A percentile compares a stretch with the other conserved stretches of the same genome.
Evolutionary conservation across 208 protist species (phyloP).

Genomic region (Acanthamoeba divionensis): DNA sequence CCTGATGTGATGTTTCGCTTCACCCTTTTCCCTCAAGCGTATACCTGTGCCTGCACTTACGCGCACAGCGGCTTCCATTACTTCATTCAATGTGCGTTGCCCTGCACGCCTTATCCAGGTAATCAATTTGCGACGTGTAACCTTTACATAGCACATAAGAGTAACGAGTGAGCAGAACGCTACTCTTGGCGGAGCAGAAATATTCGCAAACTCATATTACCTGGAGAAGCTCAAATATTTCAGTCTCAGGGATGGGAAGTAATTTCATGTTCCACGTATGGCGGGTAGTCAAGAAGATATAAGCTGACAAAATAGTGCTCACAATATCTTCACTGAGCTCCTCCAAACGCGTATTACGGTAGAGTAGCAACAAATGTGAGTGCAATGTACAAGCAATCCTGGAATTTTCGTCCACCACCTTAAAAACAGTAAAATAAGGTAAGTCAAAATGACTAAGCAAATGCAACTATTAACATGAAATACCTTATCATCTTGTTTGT

Average conservation of each 20-base stretch:
- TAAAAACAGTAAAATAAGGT: too few species aligned
- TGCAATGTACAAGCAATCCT: conserved; percentile 53
- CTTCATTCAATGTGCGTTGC: conserved; percentile 31
- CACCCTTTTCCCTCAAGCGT: background rate
- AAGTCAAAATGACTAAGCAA: too few species aligned
- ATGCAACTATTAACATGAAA: too few species aligned
- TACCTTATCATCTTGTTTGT: background rate
- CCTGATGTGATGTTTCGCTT: background rate
- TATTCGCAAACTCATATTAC: background rate
- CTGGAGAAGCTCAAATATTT: conserved; percentile 71
- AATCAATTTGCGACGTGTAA: conserved; percentile 38
- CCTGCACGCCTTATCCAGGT: background rate
- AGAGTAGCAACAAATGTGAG: conserved; percentile 69
- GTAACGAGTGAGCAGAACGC: background rate
- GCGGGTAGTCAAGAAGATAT: conserved; percentile 67
- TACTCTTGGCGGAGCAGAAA: background rate
- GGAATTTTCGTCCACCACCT: background rate
- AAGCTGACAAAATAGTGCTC: conserved; percentile 23
- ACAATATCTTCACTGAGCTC: conserved; percentile 27
- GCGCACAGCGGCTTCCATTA: conserved; percentile 65
- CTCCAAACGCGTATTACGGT: conserved; percentile 34
- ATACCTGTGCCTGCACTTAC: conserved; percentile 52
- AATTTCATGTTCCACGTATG: conserved; percentile 58
- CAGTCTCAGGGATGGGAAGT: conserved; percentile 65
- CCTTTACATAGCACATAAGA: background rate